Percentiles rank a stretch among this genome's conserved stretches.
Evolutionary conservation across 495 filamentous ascomycete genomes (phyloP).

Genomic region (Hypoxylon lienhwacheense): DNA sequence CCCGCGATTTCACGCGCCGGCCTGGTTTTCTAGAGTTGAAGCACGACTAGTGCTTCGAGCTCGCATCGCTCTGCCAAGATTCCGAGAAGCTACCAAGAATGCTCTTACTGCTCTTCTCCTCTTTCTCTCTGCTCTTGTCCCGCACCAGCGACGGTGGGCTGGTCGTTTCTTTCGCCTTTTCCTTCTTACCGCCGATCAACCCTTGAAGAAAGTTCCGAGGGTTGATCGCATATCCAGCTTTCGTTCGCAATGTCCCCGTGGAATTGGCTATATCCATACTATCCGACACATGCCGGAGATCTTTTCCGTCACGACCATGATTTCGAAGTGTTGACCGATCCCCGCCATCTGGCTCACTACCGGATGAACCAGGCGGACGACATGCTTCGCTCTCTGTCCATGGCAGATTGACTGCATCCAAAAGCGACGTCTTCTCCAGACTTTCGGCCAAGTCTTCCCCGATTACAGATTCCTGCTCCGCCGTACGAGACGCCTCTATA

Average conservation of each 20-base stretch:
- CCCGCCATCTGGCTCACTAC: conserved; percentile 53
- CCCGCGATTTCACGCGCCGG: conserved; percentile 4
- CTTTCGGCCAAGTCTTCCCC: conserved; percentile 74
- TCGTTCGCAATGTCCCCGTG: conserved; percentile 42
- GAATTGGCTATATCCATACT: conserved; percentile 40
- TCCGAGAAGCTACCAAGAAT: conserved; percentile 38
- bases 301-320: conserved; percentile 46
- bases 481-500: conserved; percentile 45
- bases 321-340: conserved; percentile 45
- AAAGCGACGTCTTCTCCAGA: conserved; percentile 65
- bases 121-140: conserved; percentile 40
- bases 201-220: conserved; percentile 53
- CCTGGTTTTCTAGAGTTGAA: conserved; percentile 12
- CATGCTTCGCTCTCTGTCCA: conserved; percentile 43
- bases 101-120: conserved; percentile 38
- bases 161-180: conserved; percentile 38
- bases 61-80: conserved; percentile 36
- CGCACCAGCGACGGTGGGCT: conserved; percentile 32
- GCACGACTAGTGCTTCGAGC: conserved; percentile 39
- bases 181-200: conserved; percentile 47
- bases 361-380: conserved; percentile 50
- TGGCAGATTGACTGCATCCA: conserved; percentile 41
- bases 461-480: conserved; percentile 70
- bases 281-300: conserved; percentile 45
- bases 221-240: conserved; percentile 44